Percentiles rank a stretch among this genome's conserved stretches.
These are phyloP conservation scores for Themeda triandra DNA, from an alignment of 176 grass and related monocot genomes.

Conservation along the genomic window DNA sequence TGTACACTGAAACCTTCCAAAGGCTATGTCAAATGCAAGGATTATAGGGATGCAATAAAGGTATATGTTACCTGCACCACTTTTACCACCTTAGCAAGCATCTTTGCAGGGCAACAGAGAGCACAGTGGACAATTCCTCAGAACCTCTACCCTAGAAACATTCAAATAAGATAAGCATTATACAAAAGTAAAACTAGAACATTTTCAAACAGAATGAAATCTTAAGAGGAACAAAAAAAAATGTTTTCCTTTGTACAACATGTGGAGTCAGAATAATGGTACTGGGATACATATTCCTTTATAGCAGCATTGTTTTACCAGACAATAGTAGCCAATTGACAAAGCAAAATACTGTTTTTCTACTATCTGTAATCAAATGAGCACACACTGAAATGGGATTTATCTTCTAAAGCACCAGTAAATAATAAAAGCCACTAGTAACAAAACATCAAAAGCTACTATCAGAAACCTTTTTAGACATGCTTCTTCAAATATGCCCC, in stretches of 20 bases:
- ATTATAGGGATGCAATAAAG: not conserved
- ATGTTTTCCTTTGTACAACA: too few species aligned
- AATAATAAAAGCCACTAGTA: not conserved
- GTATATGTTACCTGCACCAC: constrained; percentile 64
- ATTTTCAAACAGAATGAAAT: not conserved
- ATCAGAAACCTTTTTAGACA: not conserved
- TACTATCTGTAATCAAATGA: not conserved
- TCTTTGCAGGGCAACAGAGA: constrained; percentile 74
- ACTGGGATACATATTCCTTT: not conserved
- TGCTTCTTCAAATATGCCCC: not conserved
- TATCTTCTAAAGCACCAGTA: not conserved
- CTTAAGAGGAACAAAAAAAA: too few species aligned
- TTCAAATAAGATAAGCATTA: constrained; percentile 25
- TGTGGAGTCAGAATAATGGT: too few species aligned
- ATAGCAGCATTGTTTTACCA: not conserved
- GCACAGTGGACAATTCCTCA: constrained; percentile 77
- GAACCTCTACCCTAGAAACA: constrained; percentile 77
- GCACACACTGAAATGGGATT: not conserved
- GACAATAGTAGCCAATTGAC: not conserved
- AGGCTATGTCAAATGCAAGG: constrained; percentile 9
- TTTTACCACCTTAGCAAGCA: constrained; percentile 90
- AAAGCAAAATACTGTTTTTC: not conserved
- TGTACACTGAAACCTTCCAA: not conserved
- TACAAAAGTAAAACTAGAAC: not conserved
- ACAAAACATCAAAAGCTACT: constrained; percentile 10